Base-by-base conservation (phyloP, 2,329 filamentous ascomycete species). In the Byssochlamys sp. region DNA sequence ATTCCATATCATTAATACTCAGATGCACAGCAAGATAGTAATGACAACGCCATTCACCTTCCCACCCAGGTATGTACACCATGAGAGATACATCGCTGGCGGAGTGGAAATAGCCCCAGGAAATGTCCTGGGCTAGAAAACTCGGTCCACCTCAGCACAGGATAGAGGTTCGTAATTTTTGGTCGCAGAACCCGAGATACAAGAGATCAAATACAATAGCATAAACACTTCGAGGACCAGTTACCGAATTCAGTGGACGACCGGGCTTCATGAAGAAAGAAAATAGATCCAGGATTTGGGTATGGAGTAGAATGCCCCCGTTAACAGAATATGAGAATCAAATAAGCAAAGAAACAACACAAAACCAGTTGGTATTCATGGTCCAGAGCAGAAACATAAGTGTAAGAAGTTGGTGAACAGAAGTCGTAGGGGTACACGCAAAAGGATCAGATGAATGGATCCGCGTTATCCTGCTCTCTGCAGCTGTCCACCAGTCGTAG, bases 401-500 rank as follows among this genome's bases (percentile, higher is more conserved):
- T 19, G 54, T 52, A 50, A 35, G 53, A 54, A 58, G 27, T 56
- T 60, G 29, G 39, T 26, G 61, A 57, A 58, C 14, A 55, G 61
- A 60, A 55, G 62, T 62, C 65, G 65, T 61, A 65, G 31, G 59
- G 56, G 39, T 59, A 51, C 24, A 33, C 27, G 12, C 3, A 25
- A n/a, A 7, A 45, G 52, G 12, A n/a, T 27, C 4, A 12, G 19
- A 19, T 31, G 27, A 39, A 31, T 10, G 55, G 26, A 19, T 48
- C 54, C 55, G 61, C 61, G 58, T 58, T 60, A 28, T 55, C n/a
- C 33, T 6, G 56, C 58, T 53, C 60, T 62, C 51, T 65, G 58
- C 57, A 64, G 62, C 6, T 69, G 65, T 11, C 69, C 66, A 56
- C 73, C 73, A 14, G 67, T 66, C 52, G 69, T 71, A 31, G 65